Evolutionary conservation across 257 asterid species (phyloP), one percentile per base, ranked within the genome.

Genomic region (Linaria vulgaris): DNA sequence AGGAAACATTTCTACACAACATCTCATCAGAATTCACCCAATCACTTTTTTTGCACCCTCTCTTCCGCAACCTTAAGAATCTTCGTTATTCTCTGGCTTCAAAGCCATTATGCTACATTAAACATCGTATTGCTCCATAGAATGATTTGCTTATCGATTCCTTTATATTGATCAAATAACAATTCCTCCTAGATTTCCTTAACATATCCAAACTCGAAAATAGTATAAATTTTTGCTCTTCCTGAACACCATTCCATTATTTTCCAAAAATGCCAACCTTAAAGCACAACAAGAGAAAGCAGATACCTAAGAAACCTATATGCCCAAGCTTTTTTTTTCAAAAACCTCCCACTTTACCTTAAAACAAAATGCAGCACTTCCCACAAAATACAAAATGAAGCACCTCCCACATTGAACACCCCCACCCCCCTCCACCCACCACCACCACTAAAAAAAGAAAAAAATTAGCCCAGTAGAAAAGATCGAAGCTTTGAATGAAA

Each of bases 361-460:
- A 27, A 27, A 27, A 58, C n/a, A 41, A 55, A 56, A 51, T 12
- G 13, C 46, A 61, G 22, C 24, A 24, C 6, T 17, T 56, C 51
- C 67, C 48, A 64, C 48, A 39, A 61, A 59, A 25, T 54, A 64
- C 74, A 44, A 47, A 63, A 71, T 31, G 14, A 65, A 56, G 16
- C 59, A 45, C 38, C 52, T 22, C 66, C 58, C 44, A 38, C 61
- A 73, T 3, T 14, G 12, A 37, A 25, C 56, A 56, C 8, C 9
- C 24, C 38, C 16, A 4, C 49, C 1, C 39, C 12, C 62, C n/a
- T n/a, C n/a, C n/a, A n/a, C n/a, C n/a, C n/a, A n/a, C n/a, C n/a
- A n/a, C n/a, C n/a, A n/a, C n/a, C n/a, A n/a, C n/a, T n/a, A n/a
- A 7, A 64, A 27, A 11, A 4, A 13, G 52, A 12, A 15, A 43